Evolutionary conservation across 768 basidiomycete species (phyloP), one percentile per base, ranked within the genome.

Genomic region (Leccinum subtestaceum): DNA sequence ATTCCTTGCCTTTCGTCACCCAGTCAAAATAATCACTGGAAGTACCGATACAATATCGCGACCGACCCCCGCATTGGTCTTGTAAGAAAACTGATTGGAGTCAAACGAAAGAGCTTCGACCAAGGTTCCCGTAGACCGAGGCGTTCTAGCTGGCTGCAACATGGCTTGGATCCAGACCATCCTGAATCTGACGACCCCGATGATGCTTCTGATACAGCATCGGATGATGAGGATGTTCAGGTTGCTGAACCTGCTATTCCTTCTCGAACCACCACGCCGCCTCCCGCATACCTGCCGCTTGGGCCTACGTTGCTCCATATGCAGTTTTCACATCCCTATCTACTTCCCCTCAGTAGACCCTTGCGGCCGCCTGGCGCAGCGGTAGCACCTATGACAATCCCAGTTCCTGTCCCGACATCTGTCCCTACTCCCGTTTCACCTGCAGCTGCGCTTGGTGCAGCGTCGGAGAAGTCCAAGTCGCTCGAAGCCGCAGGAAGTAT

Each of bases 381-480:
- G 25, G 76, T 81, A 2, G 77, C 77, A 12, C 78, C 80, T 9
- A 77, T 79, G 49, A 75, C 76, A 62, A 75, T 78, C 4, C 73
- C 77, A 0, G 67, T 75, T 15, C 71, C 77, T 13, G 67, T 78
- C 4, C 74, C 74, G 3, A 76, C 77, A 3, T 81, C 81, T n/a
- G 91, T 87, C 0, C 91, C 90, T 1, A 94, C 92, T 0, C 92
- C 92, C 1, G 89, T 93, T 3, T 93, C 91, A 0, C 92, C 92
- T 19, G 90, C 89, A 4, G 87, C 88, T 1, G 77, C 78, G 1
- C 74, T 89, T 32, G 87, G 87, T 4, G 80, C 82, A 1, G 76
- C 84, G 1, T 81, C 82, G 4, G 89, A 89, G 67, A 84, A 84
- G 60, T 81, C 83, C 3, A 86, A 84, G 67, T 82, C 83, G 1